Base-by-base conservation (phyloP, 805 yeast genomes). In the Cyberlindnera veronae region DNA sequence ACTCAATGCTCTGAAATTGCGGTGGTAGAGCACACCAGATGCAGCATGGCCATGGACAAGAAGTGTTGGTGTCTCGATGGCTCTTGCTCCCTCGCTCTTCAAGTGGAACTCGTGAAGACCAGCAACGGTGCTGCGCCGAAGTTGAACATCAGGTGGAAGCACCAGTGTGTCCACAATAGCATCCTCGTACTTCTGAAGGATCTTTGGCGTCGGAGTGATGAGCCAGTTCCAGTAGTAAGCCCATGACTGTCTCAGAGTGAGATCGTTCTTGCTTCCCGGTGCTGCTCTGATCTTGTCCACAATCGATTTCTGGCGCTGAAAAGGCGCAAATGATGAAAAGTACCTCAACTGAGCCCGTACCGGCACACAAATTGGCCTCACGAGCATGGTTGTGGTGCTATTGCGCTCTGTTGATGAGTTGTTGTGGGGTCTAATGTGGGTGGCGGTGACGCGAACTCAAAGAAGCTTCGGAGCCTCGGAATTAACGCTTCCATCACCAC, bases 41-140 rank as follows among this genome's bases (percentile, higher is more conserved):
- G 98, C 95, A 2, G 95, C 96, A 57, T 88, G 89, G 0, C 99
- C 99, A 61, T 91, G 99, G 5, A 93, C 64, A 46, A 91, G 61
- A 3, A 93, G 47, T 4, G 70, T 59, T 3, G 74, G 72, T 2
- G 60, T 56, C 2, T 38, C 36, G 10, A 64, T 51, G 5, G 32
- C 31, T 6, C 48, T 32, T 1, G 28, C 39, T 5, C 31, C 26
- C 3, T 21, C 23, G 34, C 60, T 63, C 10, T 45, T 59, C 49
- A 60, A 52, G 49, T 57, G 37, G 13, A 55, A 17, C 22, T 56
- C 49, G 28, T 49, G 51, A 3, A 56, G 38, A 1, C 57, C 56
- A 3, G 54, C 48, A 3, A 44, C 44, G 4, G 30, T 43, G 4
- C 13, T 15, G 11, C 44, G 37, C 1, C 34, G 15, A 11, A 49